Base-by-base conservation (phyloP, 2,329 filamentous ascomycete species). In the Fusarium buxicola region DNA sequence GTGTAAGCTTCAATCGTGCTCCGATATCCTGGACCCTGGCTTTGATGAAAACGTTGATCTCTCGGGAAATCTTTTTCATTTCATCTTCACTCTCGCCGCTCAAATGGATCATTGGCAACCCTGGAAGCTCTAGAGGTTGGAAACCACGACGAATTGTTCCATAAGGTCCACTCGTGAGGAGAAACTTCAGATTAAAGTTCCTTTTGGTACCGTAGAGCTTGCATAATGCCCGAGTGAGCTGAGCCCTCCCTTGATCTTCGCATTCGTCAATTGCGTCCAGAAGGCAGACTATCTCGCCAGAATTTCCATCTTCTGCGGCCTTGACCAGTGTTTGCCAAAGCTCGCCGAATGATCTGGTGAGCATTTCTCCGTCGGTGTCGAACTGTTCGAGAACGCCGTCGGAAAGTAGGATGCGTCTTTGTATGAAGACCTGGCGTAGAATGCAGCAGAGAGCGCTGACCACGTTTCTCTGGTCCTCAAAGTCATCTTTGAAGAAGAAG, bases 401-500 rank as follows among this genome's bases (percentile, higher is more conserved):
- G 1, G 70, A 65, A 13, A 76, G 56, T 0, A 76, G 55, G 30
- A 11, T 24, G 2, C 55, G 56, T 12, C 60, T 66, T 32, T 70
- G 59, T 0, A 9, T 34, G 44, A 81, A 75, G 2, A 81, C 54
- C 28, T 81, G 78, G n/a, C 73, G 75, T 5, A 81, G 36, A 0
- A 81, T 63, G 18, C 69, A 73, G 27, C 73, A 71, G 1, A 81
- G 34, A 10, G 78, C 78, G 32, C 25, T 60, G 11, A 56, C 58
- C 5, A 62, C 27, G 9, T 43, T 72, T 13, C 56, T 75, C 36
- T 80, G 76, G 16, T 78, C 72, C 5, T 73, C 65, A 24, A 72
- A 74, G 25, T 79, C 77, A n/a, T 80, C 77, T 31, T 80, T 80
- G 70, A 81, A 81, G 62, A 81, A 81, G 67, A 80, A 82, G 47